Evolutionary conservation across 2,329 filamentous ascomycete species (phyloP).

Genomic region (Parastagonospora avenae): DNA sequence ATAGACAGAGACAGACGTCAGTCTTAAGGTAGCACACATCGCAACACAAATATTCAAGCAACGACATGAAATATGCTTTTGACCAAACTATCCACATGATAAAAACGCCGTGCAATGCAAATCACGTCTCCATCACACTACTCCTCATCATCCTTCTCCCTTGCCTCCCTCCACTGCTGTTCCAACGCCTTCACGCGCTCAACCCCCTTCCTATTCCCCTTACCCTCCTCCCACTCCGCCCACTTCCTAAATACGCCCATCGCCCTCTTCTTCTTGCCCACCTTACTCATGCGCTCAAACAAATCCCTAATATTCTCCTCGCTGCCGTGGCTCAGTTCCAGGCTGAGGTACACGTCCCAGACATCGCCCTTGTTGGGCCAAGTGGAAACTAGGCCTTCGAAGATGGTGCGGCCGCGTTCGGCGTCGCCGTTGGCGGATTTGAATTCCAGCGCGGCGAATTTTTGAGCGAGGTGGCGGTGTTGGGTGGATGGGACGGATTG

Average conservation of each 20-base stretch:
- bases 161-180: slow-evolving; percentile 68
- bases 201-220: slow-evolving; percentile 70
- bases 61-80: no score
- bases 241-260: slow-evolving; percentile 91
- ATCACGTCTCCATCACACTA: neutral
- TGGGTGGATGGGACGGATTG: slow-evolving; percentile 76
- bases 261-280: slow-evolving; percentile 79
- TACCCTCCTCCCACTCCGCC: slow-evolving; percentile 80
- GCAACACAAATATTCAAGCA: no score
- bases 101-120: neutral
- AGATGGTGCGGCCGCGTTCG: slow-evolving; percentile 92
- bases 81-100: neutral
- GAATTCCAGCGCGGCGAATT: slow-evolving; percentile 93
- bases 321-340: slow-evolving; percentile 69
- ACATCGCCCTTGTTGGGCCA: slow-evolving; percentile 90
- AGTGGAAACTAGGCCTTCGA: slow-evolving; percentile 81
- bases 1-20: no score
- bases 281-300: slow-evolving; percentile 76
- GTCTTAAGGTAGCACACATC: no score
- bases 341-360: slow-evolving; percentile 89
- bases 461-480: slow-evolving; percentile 77
- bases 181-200: slow-evolving; percentile 74
- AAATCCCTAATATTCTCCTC: slow-evolving; percentile 71
- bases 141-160: slow-evolving; percentile 18
- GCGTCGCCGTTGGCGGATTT: slow-evolving; percentile 79